Base-by-base conservation (phyloP, 495 filamentous ascomycete genomes). In the Penicillium manginii region DNA sequence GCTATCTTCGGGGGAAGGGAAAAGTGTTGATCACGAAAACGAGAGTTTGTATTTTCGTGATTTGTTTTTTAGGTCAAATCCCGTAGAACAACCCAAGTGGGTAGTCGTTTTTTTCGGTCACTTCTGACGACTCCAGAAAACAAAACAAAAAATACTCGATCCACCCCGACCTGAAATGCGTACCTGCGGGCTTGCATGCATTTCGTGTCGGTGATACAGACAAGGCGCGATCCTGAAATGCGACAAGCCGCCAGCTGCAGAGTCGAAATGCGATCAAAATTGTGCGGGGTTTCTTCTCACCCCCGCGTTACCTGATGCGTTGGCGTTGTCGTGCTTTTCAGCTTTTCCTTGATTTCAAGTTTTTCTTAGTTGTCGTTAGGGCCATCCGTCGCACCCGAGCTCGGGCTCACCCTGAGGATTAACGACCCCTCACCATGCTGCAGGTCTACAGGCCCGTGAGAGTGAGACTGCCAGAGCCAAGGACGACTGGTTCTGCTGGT, bases 241-340 rank as follows among this genome's bases (percentile, higher is more conserved):
- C 57, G 43, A 53, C 57, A 53, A 59, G 50, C 57, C 57, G 57
- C 57, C 31, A 29, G 26, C 32, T 58, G 37, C 48, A 45, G 35
- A 42, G 5, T 35, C 3, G 50, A 53, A 29, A 22, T 11, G 35
- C 23, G 17, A 58, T 45, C 43, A 54, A 22, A 47, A 32, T 26
- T 59, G 46, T 64, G 66, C 58, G 63, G 63, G 65, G 62, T 61
- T 29, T 9, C 21, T 26, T 9, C 21, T 31, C 66, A 59, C 69
- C 67, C 67, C 67, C 63, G 67, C 67, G 63, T 59, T 68, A 56
- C 56, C 55, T 65, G 61, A 68, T 71, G 68, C 59, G 66, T 57
- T 71, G 68, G 63, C 68, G 55, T 60, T 61, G 60, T 42, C 54
- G 54, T 63, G 55, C 52, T 60, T 52, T 47, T 64, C 58, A 57